These are phyloP conservation scores for Elongisporangium prolatum DNA, from an alignment of 352 stramenopile species.

Conservation along the genomic window DNA sequence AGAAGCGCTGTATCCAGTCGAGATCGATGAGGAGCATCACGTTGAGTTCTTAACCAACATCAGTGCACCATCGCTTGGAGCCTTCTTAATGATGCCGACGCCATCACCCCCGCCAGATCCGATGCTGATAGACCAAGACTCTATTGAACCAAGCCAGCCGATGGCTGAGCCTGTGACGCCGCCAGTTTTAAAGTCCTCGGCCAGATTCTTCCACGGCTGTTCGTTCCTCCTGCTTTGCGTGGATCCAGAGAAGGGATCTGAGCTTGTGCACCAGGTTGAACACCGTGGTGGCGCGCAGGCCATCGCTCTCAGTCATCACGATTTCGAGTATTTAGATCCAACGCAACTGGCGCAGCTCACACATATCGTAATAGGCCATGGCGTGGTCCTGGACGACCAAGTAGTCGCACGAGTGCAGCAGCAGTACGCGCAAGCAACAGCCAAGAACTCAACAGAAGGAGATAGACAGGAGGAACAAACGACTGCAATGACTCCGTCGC, in stretches of 20 bases:
- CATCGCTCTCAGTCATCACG: conserved; percentile 38
- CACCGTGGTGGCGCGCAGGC: conserved; percentile 25
- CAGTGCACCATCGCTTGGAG: no score
- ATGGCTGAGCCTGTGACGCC: no score
- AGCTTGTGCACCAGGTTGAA: conserved; percentile 36
- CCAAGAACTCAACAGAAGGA: no score
- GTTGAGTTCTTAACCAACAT: background rate
- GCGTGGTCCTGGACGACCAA: conserved; percentile 28
- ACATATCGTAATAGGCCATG: conserved; percentile 54
- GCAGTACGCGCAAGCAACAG: conserved; percentile 15
- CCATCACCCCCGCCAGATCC: no score
- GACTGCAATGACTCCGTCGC: no score
- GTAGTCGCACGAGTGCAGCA: conserved; percentile 23
- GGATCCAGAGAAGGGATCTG: conserved; percentile 33
- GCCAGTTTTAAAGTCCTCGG: conserved; percentile 2
- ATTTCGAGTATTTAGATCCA: conserved; percentile 45
- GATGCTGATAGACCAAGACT: no score
- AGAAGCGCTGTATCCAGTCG: conserved; percentile 61
- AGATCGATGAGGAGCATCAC: conserved; percentile 32
- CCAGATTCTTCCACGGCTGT: conserved; percentile 34
- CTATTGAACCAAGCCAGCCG: no score
- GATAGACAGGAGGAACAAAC: no score
- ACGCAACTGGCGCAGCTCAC: conserved; percentile 62
- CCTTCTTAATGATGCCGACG: no score
- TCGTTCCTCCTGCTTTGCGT: conserved; percentile 59